Base-by-base conservation (phyloP, 1,284 basidiomycete species). In the Ganoderma lingzhi region DNA sequence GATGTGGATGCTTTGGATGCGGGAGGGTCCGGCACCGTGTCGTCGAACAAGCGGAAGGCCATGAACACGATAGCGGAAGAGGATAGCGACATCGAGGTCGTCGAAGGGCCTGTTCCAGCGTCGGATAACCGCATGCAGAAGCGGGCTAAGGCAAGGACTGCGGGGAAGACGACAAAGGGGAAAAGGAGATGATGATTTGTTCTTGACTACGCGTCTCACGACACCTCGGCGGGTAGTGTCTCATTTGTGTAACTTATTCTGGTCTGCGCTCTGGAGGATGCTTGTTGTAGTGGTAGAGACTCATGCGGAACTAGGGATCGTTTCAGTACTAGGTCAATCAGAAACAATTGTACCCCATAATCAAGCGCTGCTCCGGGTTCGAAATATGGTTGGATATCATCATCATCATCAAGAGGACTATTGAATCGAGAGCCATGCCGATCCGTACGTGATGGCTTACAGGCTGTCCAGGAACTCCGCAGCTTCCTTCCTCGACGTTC, bases 1-100 rank as follows among this genome's bases (percentile, higher is more conserved):
- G 80, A 81, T 62, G 74, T 80, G 12, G 81, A 82, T 51, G 78
- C 71, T 48, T 61, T 78, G 14, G 76, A 76, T 17, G 41, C 37
- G 37, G 67, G 72, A 6, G 63, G 73, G 15, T 73, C 76, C 6
- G 69, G 51, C 61, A 69, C 75, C 53, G 62, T 71, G 53, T 64
- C 70, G 62, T 65, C 71, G 44, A 71, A 78, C 14, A 90, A 91
- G 77, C 82, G 89, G 45, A 90, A 87, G 76, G 80, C 81, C 19
- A 77, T 81, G 70, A 67, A 75, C 70, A 62, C 74, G 73, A 72
- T 71, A 55, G 71, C 66, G n/a, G 69, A 73, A 53, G 84, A 82
- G 63, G 88, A 90, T 62, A 87, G 89, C 62, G 88, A 90, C 45
- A 78, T 88, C 28, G 85, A 90, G 72, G 83, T 88, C 63, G 76